These are phyloP conservation scores for Candida sojae DNA, from an alignment of 1,139 yeast species.

Conservation along the genomic window DNA sequence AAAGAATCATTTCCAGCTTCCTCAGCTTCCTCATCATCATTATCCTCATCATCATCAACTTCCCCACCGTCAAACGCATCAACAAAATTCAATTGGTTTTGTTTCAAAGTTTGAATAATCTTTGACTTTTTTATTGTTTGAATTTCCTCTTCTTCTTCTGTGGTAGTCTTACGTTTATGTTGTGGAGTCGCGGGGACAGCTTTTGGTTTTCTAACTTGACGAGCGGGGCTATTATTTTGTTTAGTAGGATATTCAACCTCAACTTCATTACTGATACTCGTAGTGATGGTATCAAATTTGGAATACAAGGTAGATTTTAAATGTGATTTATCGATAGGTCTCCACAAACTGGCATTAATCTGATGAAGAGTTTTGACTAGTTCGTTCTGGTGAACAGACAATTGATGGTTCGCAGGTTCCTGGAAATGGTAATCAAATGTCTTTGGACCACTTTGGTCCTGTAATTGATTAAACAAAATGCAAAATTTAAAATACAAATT, in stretches of 20 bases:
- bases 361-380: constrained; percentile 7
- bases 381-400: not conserved
- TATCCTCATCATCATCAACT: not conserved
- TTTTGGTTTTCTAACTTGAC: not conserved
- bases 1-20: constrained; percentile 11
- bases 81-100: constrained; percentile 11
- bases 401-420: not conserved
- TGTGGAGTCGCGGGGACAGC: not conserved
- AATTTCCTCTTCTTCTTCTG: not conserved
- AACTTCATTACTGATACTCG: not conserved
- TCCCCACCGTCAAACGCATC: constrained; percentile 7
- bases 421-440: not conserved
- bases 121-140: constrained; percentile 13
- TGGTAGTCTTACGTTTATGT: not conserved
- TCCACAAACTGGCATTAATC: constrained; percentile 5
- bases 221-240: not conserved
- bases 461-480: constrained; percentile 7
- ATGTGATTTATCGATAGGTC: constrained; percentile 2
- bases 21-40: not conserved
- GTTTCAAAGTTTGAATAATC: constrained; percentile 9
- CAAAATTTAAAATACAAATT: constrained; percentile 5
- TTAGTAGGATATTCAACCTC: not conserved
- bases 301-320: constrained; percentile 6
- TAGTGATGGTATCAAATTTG: not conserved
- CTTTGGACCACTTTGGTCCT: not conserved